A percentile compares a stretch with the other conserved stretches of the same genome.
phyloP scores from a whole-genome alignment of 2,329 filamentous ascomycete species.

The Coniochaeta sp. region DNA sequence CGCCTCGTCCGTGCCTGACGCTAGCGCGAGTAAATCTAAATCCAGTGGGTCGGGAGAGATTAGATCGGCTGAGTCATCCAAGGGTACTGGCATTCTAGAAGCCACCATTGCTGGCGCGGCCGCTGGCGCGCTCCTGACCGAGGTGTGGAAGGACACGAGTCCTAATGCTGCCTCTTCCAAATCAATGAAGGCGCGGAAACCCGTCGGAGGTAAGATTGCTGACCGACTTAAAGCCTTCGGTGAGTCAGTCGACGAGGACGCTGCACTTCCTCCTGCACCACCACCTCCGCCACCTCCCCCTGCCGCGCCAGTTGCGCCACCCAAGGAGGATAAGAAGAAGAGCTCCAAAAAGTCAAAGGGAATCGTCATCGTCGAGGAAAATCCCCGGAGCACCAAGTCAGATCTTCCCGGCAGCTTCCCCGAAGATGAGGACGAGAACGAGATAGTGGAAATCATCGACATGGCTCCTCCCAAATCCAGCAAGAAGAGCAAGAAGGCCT shows the following conservation, averaged over 20 bases:
- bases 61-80: constrained; percentile 42
- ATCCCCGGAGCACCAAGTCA: constrained; percentile 15
- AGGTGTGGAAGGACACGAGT: constrained; percentile 29
- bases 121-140: constrained; percentile 14
- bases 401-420: constrained; percentile 53
- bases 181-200: constrained; percentile 41
- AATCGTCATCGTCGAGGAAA: constrained; percentile 11
- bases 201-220: constrained; percentile 43
- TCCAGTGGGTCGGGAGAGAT: constrained; percentile 26
- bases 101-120: constrained; percentile 24
- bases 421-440: constrained; percentile 39
- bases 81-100: constrained; percentile 29
- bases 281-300: constrained; percentile 11
- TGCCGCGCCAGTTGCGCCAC: constrained; percentile 7
- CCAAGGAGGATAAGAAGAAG: constrained; percentile 14
- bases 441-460: constrained; percentile 43
- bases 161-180: constrained; percentile 21
- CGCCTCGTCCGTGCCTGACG: constrained; percentile 8
- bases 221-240: constrained; percentile 47
- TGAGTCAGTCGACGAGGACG: constrained; percentile 30
- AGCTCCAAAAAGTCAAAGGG: constrained; percentile 23
- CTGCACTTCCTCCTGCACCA: neutral
- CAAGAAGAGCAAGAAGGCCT: constrained; percentile 35
- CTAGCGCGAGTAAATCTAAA: constrained; percentile 22
- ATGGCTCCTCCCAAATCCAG: constrained; percentile 31